Evolutionary conservation across 2,329 filamentous ascomycete species (phyloP).

Genomic region (Colletotrichum cereale): DNA sequence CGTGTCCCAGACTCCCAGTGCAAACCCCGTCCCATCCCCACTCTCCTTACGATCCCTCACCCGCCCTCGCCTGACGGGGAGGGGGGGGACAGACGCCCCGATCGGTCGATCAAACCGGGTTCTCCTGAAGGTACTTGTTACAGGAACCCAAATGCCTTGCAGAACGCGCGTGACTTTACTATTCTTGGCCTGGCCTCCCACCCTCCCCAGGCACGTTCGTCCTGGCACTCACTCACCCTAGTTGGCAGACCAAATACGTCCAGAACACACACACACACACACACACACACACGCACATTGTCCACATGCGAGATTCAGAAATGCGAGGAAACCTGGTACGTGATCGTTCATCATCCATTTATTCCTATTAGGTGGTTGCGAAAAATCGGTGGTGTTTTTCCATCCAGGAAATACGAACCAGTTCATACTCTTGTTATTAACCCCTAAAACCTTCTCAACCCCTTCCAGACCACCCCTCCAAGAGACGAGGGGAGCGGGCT

Average conservation of each 20-base stretch:
- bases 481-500: conserved; percentile 2
- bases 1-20: too few relatives aligned
- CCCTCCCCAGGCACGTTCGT: neutral
- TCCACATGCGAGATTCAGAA: neutral
- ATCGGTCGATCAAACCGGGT: conserved; percentile 6
- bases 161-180: neutral
- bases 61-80: neutral
- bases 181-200: neutral
- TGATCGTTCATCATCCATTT: conserved; percentile 42
- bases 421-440: conserved; percentile 53
- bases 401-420: conserved; percentile 65
- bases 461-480: neutral
- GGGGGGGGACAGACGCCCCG: neutral
- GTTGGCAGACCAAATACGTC: neutral
- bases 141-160: neutral
- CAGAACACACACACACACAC: neutral
- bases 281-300: neutral
- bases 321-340: neutral
- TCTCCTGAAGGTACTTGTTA: neutral
- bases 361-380: conserved; percentile 45
- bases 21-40: neutral
- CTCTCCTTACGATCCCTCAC: neutral
- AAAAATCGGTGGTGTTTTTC: conserved; percentile 44
- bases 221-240: neutral
- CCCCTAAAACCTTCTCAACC: conserved; percentile 27